A percentile compares a stretch with the other conserved stretches of the same genome.
phyloP scores from a whole-genome alignment of 495 filamentous ascomycete species.

The Aspergillus bridgeri region DNA sequence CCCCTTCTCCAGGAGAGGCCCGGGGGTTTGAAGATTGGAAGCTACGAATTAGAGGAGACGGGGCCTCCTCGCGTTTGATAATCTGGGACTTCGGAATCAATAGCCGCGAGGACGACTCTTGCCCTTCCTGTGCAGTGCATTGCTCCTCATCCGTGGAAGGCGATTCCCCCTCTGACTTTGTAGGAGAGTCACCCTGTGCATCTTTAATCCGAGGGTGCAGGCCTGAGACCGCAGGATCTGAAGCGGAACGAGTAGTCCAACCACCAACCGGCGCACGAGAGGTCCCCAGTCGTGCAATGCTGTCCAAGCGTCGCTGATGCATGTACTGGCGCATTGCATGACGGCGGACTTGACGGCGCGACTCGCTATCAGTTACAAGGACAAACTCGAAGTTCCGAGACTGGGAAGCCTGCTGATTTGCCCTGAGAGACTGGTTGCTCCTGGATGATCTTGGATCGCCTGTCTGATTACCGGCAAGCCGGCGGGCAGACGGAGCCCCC shows the following conservation, averaged over 20 bases:
- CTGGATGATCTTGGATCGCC: slow-evolving; percentile 7
- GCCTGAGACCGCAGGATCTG: slow-evolving; percentile 11
- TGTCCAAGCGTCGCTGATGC: slow-evolving; percentile 28
- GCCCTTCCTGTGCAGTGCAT: slow-evolving; percentile 1
- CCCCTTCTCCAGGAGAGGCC: slow-evolving; percentile 13
- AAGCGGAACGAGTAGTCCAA: slow-evolving; percentile 18
- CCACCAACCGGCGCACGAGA: slow-evolving; percentile 22
- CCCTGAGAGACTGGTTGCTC: slow-evolving; percentile 9
- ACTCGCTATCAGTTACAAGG: slow-evolving; percentile 28
- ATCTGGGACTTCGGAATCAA: slow-evolving; percentile 12
- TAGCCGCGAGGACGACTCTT: slow-evolving; percentile 5
- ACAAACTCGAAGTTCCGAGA: slow-evolving; percentile 30
- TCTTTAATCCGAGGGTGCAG: slow-evolving; percentile 16
- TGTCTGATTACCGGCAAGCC: slow-evolving; percentile 10
- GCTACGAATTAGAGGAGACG: slow-evolving; percentile 2
- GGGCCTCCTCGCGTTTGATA: slow-evolving; percentile 14
- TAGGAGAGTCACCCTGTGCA: slow-evolving; percentile 1
- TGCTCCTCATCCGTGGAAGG: slow-evolving; percentile 10
- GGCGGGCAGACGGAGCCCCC: slow-evolving; percentile 2
- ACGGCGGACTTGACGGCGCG: slow-evolving; percentile 29
- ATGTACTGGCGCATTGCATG: slow-evolving; percentile 35
- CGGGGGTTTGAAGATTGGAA: slow-evolving; percentile 8
- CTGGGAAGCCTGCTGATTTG: slow-evolving; percentile 13
- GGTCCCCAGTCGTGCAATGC: slow-evolving; percentile 26
- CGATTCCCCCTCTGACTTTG: slow-evolving; percentile 2